Evolutionary conservation across 768 basidiomycete genomes (phyloP), one percentile per base, ranked within the genome.

Genomic region (Tulasnella calospora): DNA sequence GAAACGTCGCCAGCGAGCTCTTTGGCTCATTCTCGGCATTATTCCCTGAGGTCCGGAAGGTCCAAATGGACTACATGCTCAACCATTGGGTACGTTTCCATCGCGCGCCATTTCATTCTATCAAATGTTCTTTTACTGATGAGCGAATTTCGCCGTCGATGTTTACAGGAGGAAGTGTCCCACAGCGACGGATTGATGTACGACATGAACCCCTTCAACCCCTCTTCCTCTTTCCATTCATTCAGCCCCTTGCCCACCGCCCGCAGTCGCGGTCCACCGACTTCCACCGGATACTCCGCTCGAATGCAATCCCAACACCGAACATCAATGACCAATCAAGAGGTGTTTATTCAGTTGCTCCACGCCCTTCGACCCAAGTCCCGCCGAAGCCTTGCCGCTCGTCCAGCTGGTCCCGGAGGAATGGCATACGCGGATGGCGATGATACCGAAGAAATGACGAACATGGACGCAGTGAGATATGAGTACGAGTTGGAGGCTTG

Each of bases 131-230:
- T 27, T 19, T 33, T 27, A 33, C 51, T 51, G 5, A 67, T 67
- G 61, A 67, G 61, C 33, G 15, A 19, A 30, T 30, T 67, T 35
- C 33, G 61, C 74, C 44, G 27, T 23, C 38, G 36, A 30, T 73
- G 71, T 73, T 73, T 46, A 51, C n/a, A 78, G 77, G 77, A 78
- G 44, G 77, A 78, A 78, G 77, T 78, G 8, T 73, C 67, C 70
- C 77, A 78, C 36, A 72, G 77, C 77, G 77, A 78, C 46, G 69
- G 44, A 27, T 10, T 78, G 71, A 78, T 71, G 77, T 78, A 71
- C 47, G 77, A 78, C 46, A 71, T 78, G 71, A 78, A 78, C 30
- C 77, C 77, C 7, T 78, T 78, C 46, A 46, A 47, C 69, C 46
- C 77, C n/a, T 71, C 77, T 71, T 71, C 77, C 47, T 33, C 76